Conservation (phyloP, 2,329 filamentous ascomycete genomes). For the Cryphonectria japonica region DNA sequence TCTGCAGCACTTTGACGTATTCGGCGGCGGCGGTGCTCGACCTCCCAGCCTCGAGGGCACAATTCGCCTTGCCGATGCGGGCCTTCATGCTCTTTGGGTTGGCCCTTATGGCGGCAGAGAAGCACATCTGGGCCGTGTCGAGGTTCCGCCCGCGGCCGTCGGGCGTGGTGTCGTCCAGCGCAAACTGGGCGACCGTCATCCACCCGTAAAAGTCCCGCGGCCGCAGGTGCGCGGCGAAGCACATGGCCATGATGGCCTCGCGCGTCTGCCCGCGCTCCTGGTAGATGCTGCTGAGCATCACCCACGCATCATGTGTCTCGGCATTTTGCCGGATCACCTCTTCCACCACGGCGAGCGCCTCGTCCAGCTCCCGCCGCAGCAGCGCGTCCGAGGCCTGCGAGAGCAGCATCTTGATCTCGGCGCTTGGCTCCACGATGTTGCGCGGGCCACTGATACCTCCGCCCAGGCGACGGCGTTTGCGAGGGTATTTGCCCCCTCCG, state of each 20-base stretch:
- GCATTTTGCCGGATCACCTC: conserved; percentile 72
- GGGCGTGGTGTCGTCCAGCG: conserved; percentile 50
- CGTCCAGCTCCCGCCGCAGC: conserved; percentile 58
- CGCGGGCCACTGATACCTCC: conserved; percentile 46
- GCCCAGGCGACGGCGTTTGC: conserved; percentile 5
- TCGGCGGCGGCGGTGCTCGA: conserved; percentile 58
- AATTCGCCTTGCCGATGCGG: conserved; percentile 61
- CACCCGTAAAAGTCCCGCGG: conserved; percentile 64
- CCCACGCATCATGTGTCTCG: conserved; percentile 69
- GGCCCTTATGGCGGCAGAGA: conserved; percentile 61
- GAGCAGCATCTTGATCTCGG: conserved; percentile 71
- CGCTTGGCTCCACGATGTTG: conserved; percentile 69
- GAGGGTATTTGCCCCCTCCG: conserved; percentile 34
- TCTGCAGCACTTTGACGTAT: conserved; percentile 58
- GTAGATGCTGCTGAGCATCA: conserved; percentile 63
- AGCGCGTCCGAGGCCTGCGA: conserved; percentile 70
- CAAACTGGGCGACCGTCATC: conserved; percentile 62
- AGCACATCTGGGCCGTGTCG: conserved; percentile 61
- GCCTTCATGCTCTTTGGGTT: conserved; percentile 62
- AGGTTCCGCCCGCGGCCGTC: conserved; percentile 54
- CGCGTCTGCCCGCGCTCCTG: conserved; percentile 61
- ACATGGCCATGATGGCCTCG: conserved; percentile 61
- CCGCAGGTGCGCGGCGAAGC: conserved; percentile 65
- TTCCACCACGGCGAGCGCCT: conserved; percentile 60
- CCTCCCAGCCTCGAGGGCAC: conserved; percentile 60